Conservation (phyloP, 202 grass and related monocot genomes). For the Zizania palustris region DNA sequence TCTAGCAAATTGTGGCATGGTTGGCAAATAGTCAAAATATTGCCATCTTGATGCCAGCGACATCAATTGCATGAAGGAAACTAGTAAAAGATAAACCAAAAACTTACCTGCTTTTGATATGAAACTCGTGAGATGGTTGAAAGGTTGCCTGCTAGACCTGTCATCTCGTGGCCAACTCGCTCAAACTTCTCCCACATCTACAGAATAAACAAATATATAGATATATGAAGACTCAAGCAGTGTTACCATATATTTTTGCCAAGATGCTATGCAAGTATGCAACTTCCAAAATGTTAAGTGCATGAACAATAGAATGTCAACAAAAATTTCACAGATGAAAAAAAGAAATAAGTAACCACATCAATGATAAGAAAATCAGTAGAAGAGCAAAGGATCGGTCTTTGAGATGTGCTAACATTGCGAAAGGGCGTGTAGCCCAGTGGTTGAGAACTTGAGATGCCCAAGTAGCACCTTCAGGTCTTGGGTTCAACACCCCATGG, state of each 20-base stretch:
- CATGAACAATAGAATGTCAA: conserved; percentile 8
- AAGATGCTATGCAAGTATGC: conserved; percentile 30
- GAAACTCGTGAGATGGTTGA: conserved; percentile 64
- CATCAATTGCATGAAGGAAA: conserved; percentile 20
- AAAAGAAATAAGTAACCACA: not conserved
- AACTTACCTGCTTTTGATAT: conserved; percentile 75
- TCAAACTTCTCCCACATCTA: conserved; percentile 82
- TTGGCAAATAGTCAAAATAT: not conserved
- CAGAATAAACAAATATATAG: conserved; percentile 36
- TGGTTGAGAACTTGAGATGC: no score
- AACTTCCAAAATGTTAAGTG: not conserved
- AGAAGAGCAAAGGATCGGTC: not conserved
- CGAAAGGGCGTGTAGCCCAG: no score
- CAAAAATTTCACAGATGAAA: not conserved
- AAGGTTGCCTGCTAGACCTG: conserved; percentile 59
- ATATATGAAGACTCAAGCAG: conserved; percentile 7
- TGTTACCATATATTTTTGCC: not conserved
- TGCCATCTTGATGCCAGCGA: not conserved
- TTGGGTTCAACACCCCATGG: no score
- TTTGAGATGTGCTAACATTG: not conserved
- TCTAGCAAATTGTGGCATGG: not conserved
- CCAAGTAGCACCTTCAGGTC: no score
- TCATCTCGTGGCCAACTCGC: conserved; percentile 68
- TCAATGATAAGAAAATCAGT: not conserved
- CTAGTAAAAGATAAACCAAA: conserved; percentile 8